Evolutionary conservation across 495 filamentous ascomycete genomes (phyloP).

Genomic region (Lichina pygmaea): DNA sequence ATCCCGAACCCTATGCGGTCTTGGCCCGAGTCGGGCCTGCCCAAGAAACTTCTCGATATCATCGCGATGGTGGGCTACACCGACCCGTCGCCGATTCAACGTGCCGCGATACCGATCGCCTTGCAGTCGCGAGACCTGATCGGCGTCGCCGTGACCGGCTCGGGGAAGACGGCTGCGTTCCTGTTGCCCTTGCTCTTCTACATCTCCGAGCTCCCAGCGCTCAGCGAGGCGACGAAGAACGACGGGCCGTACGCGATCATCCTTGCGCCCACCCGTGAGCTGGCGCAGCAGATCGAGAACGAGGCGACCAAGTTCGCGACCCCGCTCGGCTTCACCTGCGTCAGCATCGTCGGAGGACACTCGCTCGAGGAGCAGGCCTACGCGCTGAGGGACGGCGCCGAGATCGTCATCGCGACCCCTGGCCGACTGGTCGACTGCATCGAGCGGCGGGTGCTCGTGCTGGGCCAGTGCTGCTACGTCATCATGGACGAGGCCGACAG

Average conservation of each 20-base stretch:
- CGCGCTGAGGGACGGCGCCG: conserved; percentile 78
- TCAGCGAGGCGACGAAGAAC: conserved; percentile 74
- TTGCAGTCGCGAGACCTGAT: conserved; percentile 84
- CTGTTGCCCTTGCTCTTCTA: conserved; percentile 86
- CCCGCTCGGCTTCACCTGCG: conserved; percentile 81
- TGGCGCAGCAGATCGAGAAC: conserved; percentile 91
- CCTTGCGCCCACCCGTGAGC: conserved; percentile 88
- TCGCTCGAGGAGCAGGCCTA: conserved; percentile 86
- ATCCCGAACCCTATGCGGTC: conserved; percentile 94
- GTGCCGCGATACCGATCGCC: conserved; percentile 87
- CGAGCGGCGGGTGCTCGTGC: conserved; percentile 71
- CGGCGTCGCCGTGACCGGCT: conserved; percentile 94
- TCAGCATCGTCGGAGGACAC: conserved; percentile 93
- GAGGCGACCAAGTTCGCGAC: conserved; percentile 86
- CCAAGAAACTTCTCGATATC: conserved; percentile 56
- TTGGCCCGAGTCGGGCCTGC: conserved; percentile 69
- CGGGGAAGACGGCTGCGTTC: conserved; percentile 95
- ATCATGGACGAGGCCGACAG: conserved; percentile 98
- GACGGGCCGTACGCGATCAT: conserved; percentile 94
- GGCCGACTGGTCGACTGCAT: conserved; percentile 95
- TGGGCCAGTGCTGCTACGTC: conserved; percentile 90
- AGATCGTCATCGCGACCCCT: conserved; percentile 95
- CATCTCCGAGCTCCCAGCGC: conserved; percentile 68
- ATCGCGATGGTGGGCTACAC: conserved; percentile 73
- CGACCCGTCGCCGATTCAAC: conserved; percentile 76